Percentiles rank a stretch among this genome's conserved stretches.
Evolutionary conservation across 306 rosid species (phyloP).

Genomic region (Ormosia semicastrata): DNA sequence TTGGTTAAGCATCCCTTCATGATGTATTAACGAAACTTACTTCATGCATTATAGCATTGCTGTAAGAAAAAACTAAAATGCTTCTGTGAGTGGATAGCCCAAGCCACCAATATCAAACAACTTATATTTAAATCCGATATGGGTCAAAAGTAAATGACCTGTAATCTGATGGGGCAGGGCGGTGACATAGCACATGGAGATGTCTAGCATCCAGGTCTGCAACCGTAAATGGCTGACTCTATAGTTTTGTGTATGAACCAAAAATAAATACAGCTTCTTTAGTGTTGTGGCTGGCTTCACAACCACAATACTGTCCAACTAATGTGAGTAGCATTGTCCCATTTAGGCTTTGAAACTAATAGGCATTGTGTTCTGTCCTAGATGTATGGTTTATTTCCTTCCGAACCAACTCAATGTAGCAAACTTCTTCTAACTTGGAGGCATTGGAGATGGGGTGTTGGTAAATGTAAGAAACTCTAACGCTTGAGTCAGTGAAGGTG

Average conservation of each 20-base stretch:
- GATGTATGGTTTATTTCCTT: too few species aligned
- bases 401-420: too few species aligned
- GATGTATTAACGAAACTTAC: too few species aligned
- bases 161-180: conserved; percentile 12
- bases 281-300: not conserved
- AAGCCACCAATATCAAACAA: not conserved
- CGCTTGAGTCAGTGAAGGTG: too few species aligned
- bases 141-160: conserved; percentile 7
- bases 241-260: not conserved
- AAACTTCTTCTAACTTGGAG: too few species aligned
- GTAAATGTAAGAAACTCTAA: too few species aligned
- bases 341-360: not conserved
- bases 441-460: too few species aligned
- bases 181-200: conserved; percentile 15
- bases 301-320: not conserved
- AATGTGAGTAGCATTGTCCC: not conserved
- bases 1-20: too few species aligned
- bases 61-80: too few species aligned
- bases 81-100: not conserved
- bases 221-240: not conserved
- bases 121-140: not conserved
- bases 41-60: too few species aligned
- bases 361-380: not conserved
- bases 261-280: not conserved
- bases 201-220: not conserved